Percentiles rank a stretch among this genome's conserved stretches.
These are phyloP conservation scores for Pulveroboletus frians DNA, from an alignment of 768 basidiomycete genomes.

Conservation along the genomic window DNA sequence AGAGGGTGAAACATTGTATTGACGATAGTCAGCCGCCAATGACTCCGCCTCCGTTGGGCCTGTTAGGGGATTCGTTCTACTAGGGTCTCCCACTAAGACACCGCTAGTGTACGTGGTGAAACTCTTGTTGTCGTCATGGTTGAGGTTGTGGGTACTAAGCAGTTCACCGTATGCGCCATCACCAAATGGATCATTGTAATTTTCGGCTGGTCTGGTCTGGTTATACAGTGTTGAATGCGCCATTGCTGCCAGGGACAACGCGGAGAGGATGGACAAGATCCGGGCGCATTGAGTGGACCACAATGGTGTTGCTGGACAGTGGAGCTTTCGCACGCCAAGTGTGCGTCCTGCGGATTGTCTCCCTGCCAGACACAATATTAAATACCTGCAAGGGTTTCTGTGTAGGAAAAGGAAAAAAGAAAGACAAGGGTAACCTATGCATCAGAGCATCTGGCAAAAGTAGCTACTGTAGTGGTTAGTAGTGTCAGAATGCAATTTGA, in stretches of 20 bases:
- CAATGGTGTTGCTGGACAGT: background rate
- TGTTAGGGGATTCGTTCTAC: background rate
- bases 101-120: constrained; percentile 22
- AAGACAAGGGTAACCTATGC: too few relatives aligned
- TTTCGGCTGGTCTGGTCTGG: constrained; percentile 7
- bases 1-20: constrained; percentile 14
- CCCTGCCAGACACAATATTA: too few relatives aligned
- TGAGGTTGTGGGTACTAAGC: constrained; percentile 10
- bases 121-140: constrained; percentile 16
- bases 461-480: too few relatives aligned
- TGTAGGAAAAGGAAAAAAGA: too few relatives aligned
- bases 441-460: too few relatives aligned
- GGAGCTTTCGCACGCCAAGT: constrained; percentile 19
- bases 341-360: too few relatives aligned
- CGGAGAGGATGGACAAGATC: constrained; percentile 1
- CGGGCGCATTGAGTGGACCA: too few relatives aligned
- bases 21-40: constrained; percentile 27
- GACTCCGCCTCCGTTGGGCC: constrained; percentile 21
- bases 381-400: too few relatives aligned
- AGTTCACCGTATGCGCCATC: constrained; percentile 23
- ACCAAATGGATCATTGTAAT: constrained; percentile 23
- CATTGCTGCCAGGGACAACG: constrained; percentile 26
- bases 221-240: constrained; percentile 14
- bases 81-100: constrained; percentile 10
- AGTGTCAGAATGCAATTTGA: too few relatives aligned